phyloP scores from a whole-genome alignment of 2,329 filamentous ascomycete genomes.

The Myotisia sp. region DNA sequence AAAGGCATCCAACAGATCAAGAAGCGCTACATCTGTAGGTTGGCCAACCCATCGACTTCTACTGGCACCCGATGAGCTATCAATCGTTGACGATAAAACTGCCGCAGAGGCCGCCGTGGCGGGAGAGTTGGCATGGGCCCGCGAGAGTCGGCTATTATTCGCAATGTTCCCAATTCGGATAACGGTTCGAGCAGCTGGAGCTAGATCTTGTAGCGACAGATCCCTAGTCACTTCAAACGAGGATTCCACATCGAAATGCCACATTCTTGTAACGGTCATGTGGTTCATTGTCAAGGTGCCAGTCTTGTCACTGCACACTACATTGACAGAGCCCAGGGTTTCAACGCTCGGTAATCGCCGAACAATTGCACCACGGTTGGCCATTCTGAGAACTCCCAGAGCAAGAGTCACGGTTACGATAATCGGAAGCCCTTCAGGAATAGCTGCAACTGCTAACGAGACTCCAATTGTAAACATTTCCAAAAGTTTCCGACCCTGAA shows the following conservation, averaged over 20 bases:
- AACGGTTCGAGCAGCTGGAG: slow-evolving; percentile 63
- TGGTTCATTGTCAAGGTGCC: slow-evolving; percentile 94
- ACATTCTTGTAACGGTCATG: slow-evolving; percentile 94
- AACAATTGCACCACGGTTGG: slow-evolving; percentile 85
- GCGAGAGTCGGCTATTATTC: slow-evolving; percentile 76
- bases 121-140: slow-evolving; percentile 53
- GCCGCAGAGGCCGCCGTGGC: slow-evolving; percentile 59
- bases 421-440: slow-evolving; percentile 89
- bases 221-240: slow-evolving; percentile 46
- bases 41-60: slow-evolving; percentile 92
- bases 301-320: slow-evolving; percentile 98
- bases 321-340: slow-evolving; percentile 93
- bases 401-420: slow-evolving; percentile 96
- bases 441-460: slow-evolving; percentile 87
- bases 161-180: slow-evolving; percentile 90
- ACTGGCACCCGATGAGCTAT: slow-evolving; percentile 43
- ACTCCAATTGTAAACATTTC: slow-evolving; percentile 98
- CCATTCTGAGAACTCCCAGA: slow-evolving; percentile 91
- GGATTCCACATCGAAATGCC: slow-evolving; percentile 63
- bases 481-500: slow-evolving; percentile 76
- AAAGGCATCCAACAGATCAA: slow-evolving; percentile 82
- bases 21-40: slow-evolving; percentile 91
- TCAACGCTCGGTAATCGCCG: slow-evolving; percentile 92
- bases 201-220: slow-evolving; percentile 42
- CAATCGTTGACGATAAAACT: slow-evolving; percentile 71